Percentiles rank a stretch among this genome's conserved stretches.
These are phyloP conservation scores for Blumeriella jaapii DNA, from an alignment of 2,329 filamentous ascomycete genomes.

Conservation along the genomic window DNA sequence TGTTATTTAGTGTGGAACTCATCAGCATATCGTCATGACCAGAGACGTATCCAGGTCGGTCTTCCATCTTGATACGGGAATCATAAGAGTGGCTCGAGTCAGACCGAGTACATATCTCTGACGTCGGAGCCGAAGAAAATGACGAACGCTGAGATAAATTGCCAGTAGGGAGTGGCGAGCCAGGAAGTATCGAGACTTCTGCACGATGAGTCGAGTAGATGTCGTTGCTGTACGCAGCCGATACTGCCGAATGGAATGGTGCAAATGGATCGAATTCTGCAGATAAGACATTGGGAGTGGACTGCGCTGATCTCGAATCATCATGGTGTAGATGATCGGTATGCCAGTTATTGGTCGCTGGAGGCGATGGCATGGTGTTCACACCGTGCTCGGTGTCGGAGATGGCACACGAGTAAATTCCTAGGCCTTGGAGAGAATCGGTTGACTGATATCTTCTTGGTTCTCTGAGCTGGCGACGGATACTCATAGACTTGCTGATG, in stretches of 20 bases:
- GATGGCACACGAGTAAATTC: constrained; percentile 25
- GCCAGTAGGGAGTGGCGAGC: constrained; percentile 24
- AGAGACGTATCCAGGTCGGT: constrained; percentile 20
- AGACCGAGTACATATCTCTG: constrained; percentile 24
- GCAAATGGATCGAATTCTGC: constrained; percentile 41
- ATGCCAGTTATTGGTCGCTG: constrained; percentile 21
- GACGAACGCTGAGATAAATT: constrained; percentile 26
- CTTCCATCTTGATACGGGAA: constrained; percentile 27
- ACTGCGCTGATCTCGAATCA: constrained; percentile 20
- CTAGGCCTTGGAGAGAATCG: constrained; percentile 23
- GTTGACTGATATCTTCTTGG: constrained; percentile 22
- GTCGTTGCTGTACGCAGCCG: constrained; percentile 35
- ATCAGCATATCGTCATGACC: constrained; percentile 19
- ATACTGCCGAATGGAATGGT: constrained; percentile 32
- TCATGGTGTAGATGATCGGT: constrained; percentile 18
- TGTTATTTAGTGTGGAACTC: constrained; percentile 19
- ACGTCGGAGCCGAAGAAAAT: constrained; percentile 26
- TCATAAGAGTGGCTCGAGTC: constrained; percentile 23
- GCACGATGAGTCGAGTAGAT: constrained; percentile 33
- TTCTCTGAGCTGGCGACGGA: constrained; percentile 26
- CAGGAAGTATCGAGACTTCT: constrained; percentile 24
- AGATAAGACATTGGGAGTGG: constrained; percentile 34
- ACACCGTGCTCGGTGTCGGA: too few species aligned
- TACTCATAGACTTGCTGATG: constrained; percentile 26
- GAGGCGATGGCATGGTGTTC: constrained; percentile 16